Evolutionary conservation across 179 eudicot species (phyloP), one percentile per base, ranked within the genome.

Genomic region (Heliamphora pulchella): DNA sequence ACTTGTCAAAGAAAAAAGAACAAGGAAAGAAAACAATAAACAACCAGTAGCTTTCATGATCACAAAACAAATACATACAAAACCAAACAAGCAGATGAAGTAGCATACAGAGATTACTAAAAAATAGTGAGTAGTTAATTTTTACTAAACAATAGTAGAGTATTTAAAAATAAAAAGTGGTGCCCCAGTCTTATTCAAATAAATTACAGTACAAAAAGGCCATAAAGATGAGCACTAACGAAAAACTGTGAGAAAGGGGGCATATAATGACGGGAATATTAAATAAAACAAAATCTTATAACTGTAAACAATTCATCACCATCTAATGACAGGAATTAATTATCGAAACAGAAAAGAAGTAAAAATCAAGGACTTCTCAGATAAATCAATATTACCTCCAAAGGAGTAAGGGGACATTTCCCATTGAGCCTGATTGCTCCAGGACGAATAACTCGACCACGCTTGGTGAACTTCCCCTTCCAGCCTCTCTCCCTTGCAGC

Each of bases 401-500:
- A 85, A 51, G 98, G 98, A 53, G 98, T 93, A 74, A 95, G 88
- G 14, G 98, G 98, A 78, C 98, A 95, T 70, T 93, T 95, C 70
- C 98, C 98, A 84, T 93, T 87, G 66, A 91, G 83, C 83, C 98
- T 91, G 80, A 86, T 91, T 18, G 92, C 91, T 79, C 97, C 98
- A 76, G 98, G 98, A 76, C 87, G 90, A 74, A 95, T 91, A 76
- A 95, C 89, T 79, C 95, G 87, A 39, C 98, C 98, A 83, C 88
- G 93, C 81, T 89, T 95, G 31, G 97, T 93, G 83, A 95, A 95
- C 85, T 95, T 95, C 71, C 97, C 98, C 83, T 87, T 93, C 98
- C 98, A 95, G 79, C 98, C 98, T 79, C 91, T 92, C 87, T 95
- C 98, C 80, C 98, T 89, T 57, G 98, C 98, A 81, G 97, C 97